phyloP scores from a whole-genome alignment of 192 early-diverging fungal genomes.

The Rhizophagus clarus region DNA sequence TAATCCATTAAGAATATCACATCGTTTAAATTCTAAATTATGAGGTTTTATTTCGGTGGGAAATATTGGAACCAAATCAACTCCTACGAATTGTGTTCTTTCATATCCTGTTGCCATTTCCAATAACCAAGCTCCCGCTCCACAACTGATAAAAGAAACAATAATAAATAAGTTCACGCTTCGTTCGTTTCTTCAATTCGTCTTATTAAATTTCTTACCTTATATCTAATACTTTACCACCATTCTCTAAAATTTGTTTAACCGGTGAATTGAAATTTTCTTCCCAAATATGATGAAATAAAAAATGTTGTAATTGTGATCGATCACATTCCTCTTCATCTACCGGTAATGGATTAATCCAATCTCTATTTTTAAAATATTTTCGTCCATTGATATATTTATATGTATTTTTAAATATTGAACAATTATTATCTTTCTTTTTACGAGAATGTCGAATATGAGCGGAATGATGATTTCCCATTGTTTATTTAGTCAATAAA shows the following conservation, averaged over 20 bases:
- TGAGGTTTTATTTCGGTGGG: conserved; percentile 40
- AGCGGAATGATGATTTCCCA: too few relatives aligned
- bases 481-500: too few relatives aligned
- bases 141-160: neutral
- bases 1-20: conserved; percentile 36
- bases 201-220: neutral
- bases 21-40: conserved; percentile 38
- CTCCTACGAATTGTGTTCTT: conserved; percentile 37
- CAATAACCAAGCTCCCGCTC: conserved; percentile 4
- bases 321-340: neutral
- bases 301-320: conserved; percentile 8
- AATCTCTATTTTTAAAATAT: neutral
- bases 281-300: conserved; percentile 1
- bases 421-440: too few relatives aligned
- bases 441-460: too few relatives aligned
- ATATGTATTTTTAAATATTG: neutral
- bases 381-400: neutral
- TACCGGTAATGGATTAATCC: neutral
- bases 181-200: too few relatives aligned
- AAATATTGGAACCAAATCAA: conserved; percentile 44
- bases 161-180: neutral
- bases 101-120: conserved; percentile 44
- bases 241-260: neutral
- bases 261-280: neutral
- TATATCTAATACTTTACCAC: neutral